phyloP scores from a whole-genome alignment of 768 basidiomycete genomes.

The Trametes meyenii region DNA sequence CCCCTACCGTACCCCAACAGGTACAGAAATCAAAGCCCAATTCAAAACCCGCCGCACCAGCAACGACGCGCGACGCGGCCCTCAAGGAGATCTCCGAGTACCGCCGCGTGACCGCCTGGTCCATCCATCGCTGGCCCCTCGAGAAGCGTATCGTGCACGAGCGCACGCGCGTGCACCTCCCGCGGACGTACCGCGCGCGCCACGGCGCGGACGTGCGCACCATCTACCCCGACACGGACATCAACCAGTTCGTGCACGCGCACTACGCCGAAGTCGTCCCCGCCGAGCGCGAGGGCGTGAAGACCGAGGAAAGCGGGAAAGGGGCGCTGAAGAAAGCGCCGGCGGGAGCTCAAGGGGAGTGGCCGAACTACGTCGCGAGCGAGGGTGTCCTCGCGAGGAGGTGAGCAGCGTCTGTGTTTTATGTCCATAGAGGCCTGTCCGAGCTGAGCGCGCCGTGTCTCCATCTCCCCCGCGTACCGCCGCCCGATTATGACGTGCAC shows the following conservation, averaged over 20 bases:
- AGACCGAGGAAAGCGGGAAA: conserved; percentile 23
- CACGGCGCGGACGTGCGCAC: conserved; percentile 40
- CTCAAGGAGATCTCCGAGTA: conserved; percentile 35
- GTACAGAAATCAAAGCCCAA: neutral
- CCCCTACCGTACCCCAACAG: neutral
- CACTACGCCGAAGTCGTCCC: conserved; percentile 31
- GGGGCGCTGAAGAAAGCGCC: conserved; percentile 20
- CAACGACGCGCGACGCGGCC: conserved; percentile 32
- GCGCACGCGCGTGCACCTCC: conserved; percentile 41
- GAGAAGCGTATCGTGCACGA: conserved; percentile 37
- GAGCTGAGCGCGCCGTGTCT: neutral
- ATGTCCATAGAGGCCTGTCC: neutral
- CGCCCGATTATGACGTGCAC: neutral
- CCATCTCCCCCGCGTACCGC: neutral
- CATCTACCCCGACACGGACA: conserved; percentile 37
- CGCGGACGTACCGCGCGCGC: conserved; percentile 41
- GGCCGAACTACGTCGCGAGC: conserved; percentile 20
- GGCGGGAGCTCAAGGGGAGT: conserved; percentile 4
- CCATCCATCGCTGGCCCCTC: conserved; percentile 44
- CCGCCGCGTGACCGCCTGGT: conserved; percentile 43
- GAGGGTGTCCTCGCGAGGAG: conserved; percentile 13
- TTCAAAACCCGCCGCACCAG: neutral
- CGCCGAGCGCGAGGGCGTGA: conserved; percentile 22
- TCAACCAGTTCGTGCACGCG: conserved; percentile 43
- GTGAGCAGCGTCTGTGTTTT: neutral